Conservation (phyloP, 2,329 filamentous ascomycete species). For the Pseudopithomyces maydicus region DNA sequence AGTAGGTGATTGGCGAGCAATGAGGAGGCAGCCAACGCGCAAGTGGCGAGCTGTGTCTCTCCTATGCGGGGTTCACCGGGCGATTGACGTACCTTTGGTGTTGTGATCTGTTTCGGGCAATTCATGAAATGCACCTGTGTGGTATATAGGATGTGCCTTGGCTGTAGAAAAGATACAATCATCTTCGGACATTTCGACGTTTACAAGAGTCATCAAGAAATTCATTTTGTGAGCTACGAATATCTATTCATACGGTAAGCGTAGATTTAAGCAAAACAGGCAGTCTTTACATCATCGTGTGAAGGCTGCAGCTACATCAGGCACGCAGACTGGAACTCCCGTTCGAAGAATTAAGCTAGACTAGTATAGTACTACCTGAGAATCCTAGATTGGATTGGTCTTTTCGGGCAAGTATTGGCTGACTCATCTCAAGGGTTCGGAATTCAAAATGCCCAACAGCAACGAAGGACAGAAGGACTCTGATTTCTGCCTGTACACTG, state of each 20-base stretch:
- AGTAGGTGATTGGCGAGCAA: background rate
- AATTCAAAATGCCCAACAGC: conserved; percentile 4
- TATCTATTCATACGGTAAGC: too few species aligned
- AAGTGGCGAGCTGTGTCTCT: conserved; percentile 1
- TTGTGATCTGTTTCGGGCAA: background rate
- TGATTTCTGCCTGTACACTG: conserved; percentile 10
- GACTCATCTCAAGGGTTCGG: background rate
- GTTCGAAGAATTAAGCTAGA: too few species aligned
- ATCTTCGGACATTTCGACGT: too few species aligned
- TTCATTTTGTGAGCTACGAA: too few species aligned
- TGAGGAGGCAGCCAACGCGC: background rate
- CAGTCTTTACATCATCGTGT: too few species aligned
- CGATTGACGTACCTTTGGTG: background rate
- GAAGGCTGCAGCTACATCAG: too few species aligned
- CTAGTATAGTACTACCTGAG: too few species aligned
- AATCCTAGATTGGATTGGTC: too few species aligned
- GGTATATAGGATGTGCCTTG: background rate
- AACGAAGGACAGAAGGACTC: conserved; percentile 9
- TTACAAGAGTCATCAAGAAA: too few species aligned
- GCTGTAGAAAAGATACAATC: background rate
- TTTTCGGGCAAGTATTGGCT: background rate
- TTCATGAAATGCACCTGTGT: background rate
- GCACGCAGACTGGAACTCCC: too few species aligned
- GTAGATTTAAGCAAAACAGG: too few species aligned
- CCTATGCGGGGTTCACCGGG: background rate